These are phyloP conservation scores for Candida sp. DNA, from an alignment of 1,139 yeast species.

Conservation along the genomic window DNA sequence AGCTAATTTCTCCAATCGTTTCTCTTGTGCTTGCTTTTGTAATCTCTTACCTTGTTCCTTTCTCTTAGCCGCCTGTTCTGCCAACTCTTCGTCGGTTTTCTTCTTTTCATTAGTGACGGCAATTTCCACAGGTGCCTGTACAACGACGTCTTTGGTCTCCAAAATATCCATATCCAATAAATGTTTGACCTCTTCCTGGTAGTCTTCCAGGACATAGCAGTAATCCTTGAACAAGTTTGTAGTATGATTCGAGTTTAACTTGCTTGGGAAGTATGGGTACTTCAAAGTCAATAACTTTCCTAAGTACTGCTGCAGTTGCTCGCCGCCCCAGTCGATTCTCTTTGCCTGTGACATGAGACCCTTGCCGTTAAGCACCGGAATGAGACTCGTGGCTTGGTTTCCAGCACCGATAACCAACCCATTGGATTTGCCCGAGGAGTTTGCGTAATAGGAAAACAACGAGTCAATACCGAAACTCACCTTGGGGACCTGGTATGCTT, in stretches of 20 bases:
- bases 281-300: constrained; percentile 71
- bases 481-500: constrained; percentile 75
- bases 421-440: constrained; percentile 37
- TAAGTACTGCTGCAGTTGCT: constrained; percentile 68
- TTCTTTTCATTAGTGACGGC: constrained; percentile 56
- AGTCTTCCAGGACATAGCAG: constrained; percentile 78
- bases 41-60: constrained; percentile 86
- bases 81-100: constrained; percentile 84
- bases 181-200: constrained; percentile 61
- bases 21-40: constrained; percentile 92
- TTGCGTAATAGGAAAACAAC: constrained; percentile 71
- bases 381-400: constrained; percentile 78
- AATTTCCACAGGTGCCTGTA: constrained; percentile 80
- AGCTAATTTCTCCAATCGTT: constrained; percentile 75
- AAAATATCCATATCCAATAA: constrained; percentile 66
- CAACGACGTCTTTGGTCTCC: constrained; percentile 68
- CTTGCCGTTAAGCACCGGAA: constrained; percentile 75
- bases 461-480: constrained; percentile 84
- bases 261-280: constrained; percentile 91
- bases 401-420: constrained; percentile 88
- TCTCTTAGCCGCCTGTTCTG: constrained; percentile 76
- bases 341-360: constrained; percentile 74
- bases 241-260: constrained; percentile 65
- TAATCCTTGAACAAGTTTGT: constrained; percentile 72
- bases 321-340: constrained; percentile 94